phyloP scores from a whole-genome alignment of 345 rosid species.

The Physaria fendleri region DNA sequence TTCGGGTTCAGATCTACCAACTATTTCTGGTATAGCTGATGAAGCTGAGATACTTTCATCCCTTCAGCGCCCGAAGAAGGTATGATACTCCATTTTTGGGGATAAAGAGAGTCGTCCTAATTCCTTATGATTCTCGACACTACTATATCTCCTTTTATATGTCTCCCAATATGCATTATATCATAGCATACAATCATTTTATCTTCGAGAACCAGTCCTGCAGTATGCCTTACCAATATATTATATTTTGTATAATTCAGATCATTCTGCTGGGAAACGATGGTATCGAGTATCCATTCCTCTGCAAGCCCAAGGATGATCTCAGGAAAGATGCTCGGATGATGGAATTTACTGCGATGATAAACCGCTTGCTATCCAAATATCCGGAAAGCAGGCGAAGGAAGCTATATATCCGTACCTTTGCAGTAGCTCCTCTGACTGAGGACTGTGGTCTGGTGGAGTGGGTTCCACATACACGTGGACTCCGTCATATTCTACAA shows the following conservation, averaged over 20 bases:
- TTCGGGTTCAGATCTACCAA: slow-evolving; percentile 74
- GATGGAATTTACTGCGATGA: slow-evolving; percentile 99
- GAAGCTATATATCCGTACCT: slow-evolving; percentile 88
- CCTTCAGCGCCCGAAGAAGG: slow-evolving; percentile 93
- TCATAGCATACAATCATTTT: neutral
- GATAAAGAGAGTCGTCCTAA: neutral
- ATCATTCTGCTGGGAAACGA: slow-evolving; percentile 86
- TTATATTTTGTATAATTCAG: slow-evolving; percentile 37
- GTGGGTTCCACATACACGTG: slow-evolving; percentile 98
- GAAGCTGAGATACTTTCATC: slow-evolving; percentile 99
- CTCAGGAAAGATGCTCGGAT: slow-evolving; percentile 98
- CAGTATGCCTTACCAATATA: neutral
- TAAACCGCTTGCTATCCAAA: slow-evolving; percentile 81
- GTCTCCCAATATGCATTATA: neutral
- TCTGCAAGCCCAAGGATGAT: slow-evolving; percentile 98
- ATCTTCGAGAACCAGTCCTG: neutral
- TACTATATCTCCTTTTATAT: slow-evolving; percentile 1
- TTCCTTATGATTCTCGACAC: neutral
- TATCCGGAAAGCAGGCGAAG: slow-evolving; percentile 93
- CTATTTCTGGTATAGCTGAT: slow-evolving; percentile 78
- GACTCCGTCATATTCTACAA: slow-evolving; percentile 88
- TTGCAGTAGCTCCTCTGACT: slow-evolving; percentile 93
- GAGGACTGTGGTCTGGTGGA: slow-evolving; percentile 99
- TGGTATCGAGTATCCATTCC: slow-evolving; percentile 88
- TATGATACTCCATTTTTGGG: slow-evolving; percentile 18